phyloP scores from a whole-genome alignment of 768 basidiomycete genomes.

The Postia placenta region DNA sequence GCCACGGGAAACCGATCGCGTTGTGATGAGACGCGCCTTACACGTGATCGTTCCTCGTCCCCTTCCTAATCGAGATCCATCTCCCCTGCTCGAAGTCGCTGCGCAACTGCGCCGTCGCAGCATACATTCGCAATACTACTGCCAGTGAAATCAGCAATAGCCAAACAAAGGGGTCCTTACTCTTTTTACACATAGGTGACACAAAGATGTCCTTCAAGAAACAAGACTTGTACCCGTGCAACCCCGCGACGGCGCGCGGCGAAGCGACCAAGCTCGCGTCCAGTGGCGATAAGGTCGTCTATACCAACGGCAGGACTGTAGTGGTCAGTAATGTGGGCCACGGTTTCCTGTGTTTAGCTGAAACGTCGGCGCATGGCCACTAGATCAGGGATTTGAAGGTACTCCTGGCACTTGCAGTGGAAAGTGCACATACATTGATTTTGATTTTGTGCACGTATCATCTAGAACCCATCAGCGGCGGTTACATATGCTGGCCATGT shows the following conservation, averaged over 20 bases:
- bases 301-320: constrained; percentile 78
- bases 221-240: constrained; percentile 55
- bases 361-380: not conserved
- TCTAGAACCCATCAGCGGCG: constrained; percentile 59
- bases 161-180: too few relatives aligned
- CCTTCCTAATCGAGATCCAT: too few relatives aligned
- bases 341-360: not conserved
- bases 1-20: too few relatives aligned
- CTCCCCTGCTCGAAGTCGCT: too few relatives aligned
- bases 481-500: constrained; percentile 74
- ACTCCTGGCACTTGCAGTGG: constrained; percentile 20
- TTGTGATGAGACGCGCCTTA: too few relatives aligned
- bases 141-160: too few relatives aligned
- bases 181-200: too few relatives aligned
- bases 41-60: too few relatives aligned
- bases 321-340: constrained; percentile 52
- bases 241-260: constrained; percentile 63
- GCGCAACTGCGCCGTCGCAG: too few relatives aligned
- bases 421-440: not conserved
- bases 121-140: too few relatives aligned
- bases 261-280: constrained; percentile 66
- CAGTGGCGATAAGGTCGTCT: constrained; percentile 76
- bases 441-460: not conserved
- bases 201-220: constrained; percentile 44
- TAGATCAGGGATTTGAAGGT: constrained; percentile 86